Conservation (phyloP, 2,329 filamentous ascomycete genomes). For the Fusarium chlamydosporum region DNA sequence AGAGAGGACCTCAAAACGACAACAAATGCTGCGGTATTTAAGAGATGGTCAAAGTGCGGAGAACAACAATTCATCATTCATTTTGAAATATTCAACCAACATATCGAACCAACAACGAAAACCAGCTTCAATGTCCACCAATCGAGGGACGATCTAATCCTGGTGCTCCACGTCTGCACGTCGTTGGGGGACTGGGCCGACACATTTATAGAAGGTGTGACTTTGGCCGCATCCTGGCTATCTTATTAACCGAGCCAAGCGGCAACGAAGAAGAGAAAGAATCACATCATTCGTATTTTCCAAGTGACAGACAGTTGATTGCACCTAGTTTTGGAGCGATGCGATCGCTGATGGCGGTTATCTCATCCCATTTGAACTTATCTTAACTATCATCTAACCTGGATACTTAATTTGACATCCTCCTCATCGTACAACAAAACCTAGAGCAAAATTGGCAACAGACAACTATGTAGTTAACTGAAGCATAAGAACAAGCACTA, state of each 20-base stretch:
- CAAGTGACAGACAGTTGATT: neutral
- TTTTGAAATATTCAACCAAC: slow-evolving; percentile 3
- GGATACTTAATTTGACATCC: too few relatives aligned
- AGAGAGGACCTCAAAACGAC: accelerated
- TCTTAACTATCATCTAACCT: too few relatives aligned
- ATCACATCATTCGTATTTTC: neutral
- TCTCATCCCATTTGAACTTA: neutral
- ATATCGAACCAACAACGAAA: neutral
- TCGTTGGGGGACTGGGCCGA: neutral
- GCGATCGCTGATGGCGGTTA: neutral
- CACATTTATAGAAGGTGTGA: neutral
- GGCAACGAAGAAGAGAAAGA: too few relatives aligned
- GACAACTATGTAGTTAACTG: too few relatives aligned
- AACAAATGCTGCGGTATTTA: neutral
- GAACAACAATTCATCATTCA: neutral
- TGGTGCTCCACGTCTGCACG: neutral
- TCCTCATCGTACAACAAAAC: too few relatives aligned
- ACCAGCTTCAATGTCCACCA: neutral
- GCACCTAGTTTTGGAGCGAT: neutral
- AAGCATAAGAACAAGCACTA: too few relatives aligned
- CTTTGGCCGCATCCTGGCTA: neutral
- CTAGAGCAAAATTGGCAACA: too few relatives aligned
- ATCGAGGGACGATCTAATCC: neutral
- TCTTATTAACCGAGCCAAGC: neutral
- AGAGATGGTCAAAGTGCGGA: neutral